Conservation (phyloP, 805 yeast species). For the Ogataea glucozyma region DNA sequence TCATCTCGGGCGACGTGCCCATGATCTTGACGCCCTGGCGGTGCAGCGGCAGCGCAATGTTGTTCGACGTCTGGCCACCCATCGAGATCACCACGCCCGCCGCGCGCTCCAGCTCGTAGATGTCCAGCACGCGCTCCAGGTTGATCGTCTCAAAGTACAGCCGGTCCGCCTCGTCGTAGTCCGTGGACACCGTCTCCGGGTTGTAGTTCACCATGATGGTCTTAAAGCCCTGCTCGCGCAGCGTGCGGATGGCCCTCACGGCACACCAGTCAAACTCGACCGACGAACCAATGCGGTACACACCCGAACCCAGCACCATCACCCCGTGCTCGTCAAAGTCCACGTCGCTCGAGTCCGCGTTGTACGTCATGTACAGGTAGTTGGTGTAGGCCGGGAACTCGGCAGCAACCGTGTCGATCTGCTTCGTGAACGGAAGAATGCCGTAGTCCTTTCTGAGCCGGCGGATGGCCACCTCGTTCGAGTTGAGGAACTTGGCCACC, state of each 20-base stretch:
- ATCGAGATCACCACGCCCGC: conserved; percentile 91
- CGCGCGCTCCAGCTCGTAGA: conserved; percentile 87
- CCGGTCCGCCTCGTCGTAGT: conserved; percentile 97
- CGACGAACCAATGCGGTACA: conserved; percentile 97
- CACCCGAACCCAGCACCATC: conserved; percentile 97
- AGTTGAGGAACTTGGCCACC: conserved; percentile 82
- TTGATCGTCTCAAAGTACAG: conserved; percentile 94
- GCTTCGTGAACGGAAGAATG: conserved; percentile 88
- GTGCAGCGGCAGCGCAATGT: conserved; percentile 89
- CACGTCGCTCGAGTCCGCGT: conserved; percentile 85
- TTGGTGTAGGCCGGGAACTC: conserved; percentile 97
- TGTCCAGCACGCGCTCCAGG: conserved; percentile 90
- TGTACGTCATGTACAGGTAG: conserved; percentile 92
- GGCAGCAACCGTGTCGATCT: conserved; percentile 98
- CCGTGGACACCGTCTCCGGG: conserved; percentile 99
- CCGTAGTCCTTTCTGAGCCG: conserved; percentile 85
- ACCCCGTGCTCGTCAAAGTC: conserved; percentile 89
- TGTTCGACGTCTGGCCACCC: conserved; percentile 99
- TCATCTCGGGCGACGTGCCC: conserved; percentile 98
- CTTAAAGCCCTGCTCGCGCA: conserved; percentile 81
- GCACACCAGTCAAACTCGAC: conserved; percentile 99
- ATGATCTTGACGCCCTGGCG: conserved; percentile 93
- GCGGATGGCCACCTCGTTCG: conserved; percentile 92
- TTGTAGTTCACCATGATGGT: conserved; percentile 97
- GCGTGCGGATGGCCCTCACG: conserved; percentile 91